Conservation (phyloP, 2,329 filamentous ascomycete genomes). For the Fonsecaea monophora region DNA sequence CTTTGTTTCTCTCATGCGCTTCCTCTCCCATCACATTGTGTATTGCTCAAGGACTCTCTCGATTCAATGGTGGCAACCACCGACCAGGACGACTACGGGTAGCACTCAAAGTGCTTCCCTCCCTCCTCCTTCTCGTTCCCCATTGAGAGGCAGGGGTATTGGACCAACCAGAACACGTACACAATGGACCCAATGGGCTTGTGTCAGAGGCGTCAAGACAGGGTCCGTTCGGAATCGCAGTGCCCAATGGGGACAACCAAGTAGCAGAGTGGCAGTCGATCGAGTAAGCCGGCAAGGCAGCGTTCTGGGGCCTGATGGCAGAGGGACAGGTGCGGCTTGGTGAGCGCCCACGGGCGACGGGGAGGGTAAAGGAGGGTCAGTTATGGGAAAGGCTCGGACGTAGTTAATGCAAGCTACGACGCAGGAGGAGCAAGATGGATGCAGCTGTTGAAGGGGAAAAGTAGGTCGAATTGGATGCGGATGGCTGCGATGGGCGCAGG, state of each 20-base stretch:
- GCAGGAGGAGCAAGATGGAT: conserved; percentile 18
- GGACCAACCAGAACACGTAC: conserved; percentile 28
- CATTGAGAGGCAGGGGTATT: conserved; percentile 14
- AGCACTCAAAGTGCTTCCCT: neutral
- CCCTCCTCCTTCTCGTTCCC: conserved; percentile 13
- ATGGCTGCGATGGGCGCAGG: conserved; percentile 13
- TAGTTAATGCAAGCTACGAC: conserved; percentile 19
- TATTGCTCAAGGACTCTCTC: neutral
- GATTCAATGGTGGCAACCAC: neutral
- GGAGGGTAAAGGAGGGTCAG: conserved; percentile 11
- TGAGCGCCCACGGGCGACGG: conserved; percentile 17
- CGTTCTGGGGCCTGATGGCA: conserved; percentile 15
- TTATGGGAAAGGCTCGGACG: conserved; percentile 21
- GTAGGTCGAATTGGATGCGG: conserved; percentile 17
- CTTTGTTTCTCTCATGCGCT: conserved; percentile 10
- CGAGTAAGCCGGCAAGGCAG: conserved; percentile 27
- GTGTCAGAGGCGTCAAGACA: conserved; percentile 22
- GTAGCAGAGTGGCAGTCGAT: conserved; percentile 22
- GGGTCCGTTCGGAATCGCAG: conserved; percentile 18
- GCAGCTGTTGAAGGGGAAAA: conserved; percentile 22
- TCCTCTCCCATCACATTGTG: conserved; percentile 3
- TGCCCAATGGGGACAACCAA: conserved; percentile 25
- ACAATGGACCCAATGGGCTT: conserved; percentile 14
- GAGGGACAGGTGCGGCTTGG: conserved; percentile 3
- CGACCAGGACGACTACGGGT: conserved; percentile 4